Evolutionary conservation across 2,329 filamentous ascomycete species (phyloP).

Genomic region (Stagonosporopsis vannaccii): DNA sequence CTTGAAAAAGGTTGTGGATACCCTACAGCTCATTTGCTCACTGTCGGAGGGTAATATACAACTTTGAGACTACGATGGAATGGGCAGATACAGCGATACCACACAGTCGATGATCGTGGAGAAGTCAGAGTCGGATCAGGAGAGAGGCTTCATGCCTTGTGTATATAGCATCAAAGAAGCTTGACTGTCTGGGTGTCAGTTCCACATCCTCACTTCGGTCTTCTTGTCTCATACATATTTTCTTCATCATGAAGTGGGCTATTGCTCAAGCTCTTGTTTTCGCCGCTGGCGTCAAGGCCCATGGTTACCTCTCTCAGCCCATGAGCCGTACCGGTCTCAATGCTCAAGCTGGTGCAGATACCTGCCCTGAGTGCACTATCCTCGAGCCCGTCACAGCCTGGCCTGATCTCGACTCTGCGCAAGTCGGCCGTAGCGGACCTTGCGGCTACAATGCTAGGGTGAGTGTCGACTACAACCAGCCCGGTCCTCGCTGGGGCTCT

Average conservation of each 20-base stretch:
- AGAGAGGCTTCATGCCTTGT: neutral
- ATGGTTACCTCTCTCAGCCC: slow-evolving; percentile 43
- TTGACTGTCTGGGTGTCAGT: neutral
- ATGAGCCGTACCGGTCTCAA: slow-evolving; percentile 47
- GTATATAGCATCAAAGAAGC: slow-evolving; percentile 7
- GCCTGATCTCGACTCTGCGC: slow-evolving; percentile 39
- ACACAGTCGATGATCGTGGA: neutral
- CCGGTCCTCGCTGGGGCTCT: slow-evolving; percentile 40
- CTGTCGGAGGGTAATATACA: slow-evolving; percentile 13
- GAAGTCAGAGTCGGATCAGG: neutral
- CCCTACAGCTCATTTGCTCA: slow-evolving; percentile 7
- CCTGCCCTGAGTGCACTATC: slow-evolving; percentile 47
- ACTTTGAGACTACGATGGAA: slow-evolving; percentile 8
- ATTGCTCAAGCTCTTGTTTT: slow-evolving; percentile 28
- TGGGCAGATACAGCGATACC: slow-evolving; percentile 12
- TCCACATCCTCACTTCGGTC: neutral
- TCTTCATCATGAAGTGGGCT: slow-evolving; percentile 29
- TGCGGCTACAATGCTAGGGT: slow-evolving; percentile 48
- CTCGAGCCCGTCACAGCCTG: slow-evolving; percentile 44
- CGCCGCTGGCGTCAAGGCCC: slow-evolving; percentile 31
- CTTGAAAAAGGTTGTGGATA: slow-evolving; percentile 2
- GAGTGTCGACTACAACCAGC: slow-evolving; percentile 45
- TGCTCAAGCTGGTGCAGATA: slow-evolving; percentile 41
- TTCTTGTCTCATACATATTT: neutral
- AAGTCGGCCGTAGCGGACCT: slow-evolving; percentile 42